Percentiles rank a stretch among this genome's conserved stretches.
These are phyloP conservation scores for Sorghum bicolor DNA, from an alignment of 176 grass and related monocot species.

Conservation along the genomic window DNA sequence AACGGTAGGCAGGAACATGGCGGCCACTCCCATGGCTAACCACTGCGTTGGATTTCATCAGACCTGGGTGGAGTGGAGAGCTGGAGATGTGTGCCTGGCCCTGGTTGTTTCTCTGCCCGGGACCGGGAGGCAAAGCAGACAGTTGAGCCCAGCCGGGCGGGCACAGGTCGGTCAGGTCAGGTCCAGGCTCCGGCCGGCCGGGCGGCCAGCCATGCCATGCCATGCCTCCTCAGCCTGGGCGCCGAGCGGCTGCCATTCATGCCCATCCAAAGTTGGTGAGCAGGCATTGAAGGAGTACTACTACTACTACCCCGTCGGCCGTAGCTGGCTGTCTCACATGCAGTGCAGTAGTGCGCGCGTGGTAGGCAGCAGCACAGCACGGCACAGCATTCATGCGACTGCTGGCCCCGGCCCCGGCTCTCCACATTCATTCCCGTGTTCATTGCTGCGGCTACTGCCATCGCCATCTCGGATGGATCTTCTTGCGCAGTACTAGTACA, in stretches of 20 bases:
- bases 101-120: too few relatives aligned
- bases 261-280: not conserved
- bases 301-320: too few relatives aligned
- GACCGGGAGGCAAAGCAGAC: too few relatives aligned
- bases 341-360: not conserved
- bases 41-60: too few relatives aligned
- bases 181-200: too few relatives aligned
- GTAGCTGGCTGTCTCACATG: slow-evolving; percentile 29
- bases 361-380: not conserved
- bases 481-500: too few relatives aligned
- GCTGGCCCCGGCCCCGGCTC: not conserved
- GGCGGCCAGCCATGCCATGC: not conserved
- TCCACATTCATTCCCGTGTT: not conserved
- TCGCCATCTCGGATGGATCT: not conserved
- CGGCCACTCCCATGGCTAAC: too few relatives aligned
- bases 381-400: not conserved
- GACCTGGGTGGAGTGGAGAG: too few relatives aligned
- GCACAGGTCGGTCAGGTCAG: too few relatives aligned
- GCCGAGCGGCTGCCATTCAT: not conserved
- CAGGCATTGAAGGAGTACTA: slow-evolving; percentile 32
- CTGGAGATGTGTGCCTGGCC: too few relatives aligned
- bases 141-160: too few relatives aligned
- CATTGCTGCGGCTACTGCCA: not conserved
- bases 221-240: not conserved
- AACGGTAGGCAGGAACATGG: too few relatives aligned